Evolutionary conservation across 2,329 filamentous ascomycete genomes (phyloP), one percentile per base, ranked within the genome.

Genomic region (Bretziella fagacearum): DNA sequence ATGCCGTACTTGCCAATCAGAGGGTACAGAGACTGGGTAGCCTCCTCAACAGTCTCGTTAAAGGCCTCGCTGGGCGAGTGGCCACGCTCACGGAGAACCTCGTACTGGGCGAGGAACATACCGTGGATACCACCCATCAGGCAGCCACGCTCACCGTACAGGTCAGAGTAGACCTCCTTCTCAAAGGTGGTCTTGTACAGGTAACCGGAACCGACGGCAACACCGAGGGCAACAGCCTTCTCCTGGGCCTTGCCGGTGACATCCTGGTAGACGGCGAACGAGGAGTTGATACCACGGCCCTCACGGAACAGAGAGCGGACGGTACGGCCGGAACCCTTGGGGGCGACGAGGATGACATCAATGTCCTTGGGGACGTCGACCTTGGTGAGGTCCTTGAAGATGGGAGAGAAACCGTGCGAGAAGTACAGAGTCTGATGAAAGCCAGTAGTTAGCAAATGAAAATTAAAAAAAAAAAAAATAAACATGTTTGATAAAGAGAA

Each of bases 31-130:
- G 78, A 85, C 77, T 98, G 91, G 46, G 91, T 98, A 55, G 91
- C 91, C 77, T 98, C 91, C 77, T 98, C 91, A 57, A 98, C 91
- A 56, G 91, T 98, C 85, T 98, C 91, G 79, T 98, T 98, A 82
- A 98, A 98, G 56, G 91, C 91, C 73, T 98, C 91, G 59, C 82
- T 89, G 65, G 91, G 91, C 69, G 76, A 83, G 81, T 98, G 91
- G 68, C 91, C 91, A 58, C 84, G 82, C 80, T 98, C 91, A 63
- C 91, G 87, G 68, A 98, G 87, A 57, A 98, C 91, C 77, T 98
- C 91, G 77, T 98, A 98, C 74, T 98, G 91, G 53, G 91, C 91
- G 57, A 98, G 85, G 84, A 98, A 98, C 91, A 98, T 98, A 65
- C 91, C 91, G 78, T 98, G 91, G 70, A 98, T 98, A 68, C 91